A percentile compares a stretch with the other conserved stretches of the same genome.
Evolutionary conservation across 306 rosid species (phyloP).

Genomic region (Cicer cuneatum): DNA sequence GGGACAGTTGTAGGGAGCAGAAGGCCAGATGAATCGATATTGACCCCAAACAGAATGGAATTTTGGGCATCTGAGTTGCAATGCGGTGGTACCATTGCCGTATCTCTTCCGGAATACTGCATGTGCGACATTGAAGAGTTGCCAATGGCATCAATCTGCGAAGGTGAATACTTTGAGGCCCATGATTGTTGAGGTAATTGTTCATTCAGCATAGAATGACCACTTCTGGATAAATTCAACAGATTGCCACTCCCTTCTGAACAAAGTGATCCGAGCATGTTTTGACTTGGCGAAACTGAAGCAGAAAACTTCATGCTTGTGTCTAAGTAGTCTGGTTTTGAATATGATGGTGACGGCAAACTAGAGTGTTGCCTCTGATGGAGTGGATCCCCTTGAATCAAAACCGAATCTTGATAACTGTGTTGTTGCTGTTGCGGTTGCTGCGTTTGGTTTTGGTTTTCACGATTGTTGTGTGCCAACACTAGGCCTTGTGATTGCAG

Average conservation of each 20-base stretch:
- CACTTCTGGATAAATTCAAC: constrained; percentile 63
- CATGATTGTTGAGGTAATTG: constrained; percentile 73
- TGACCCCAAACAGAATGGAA: constrained; percentile 74
- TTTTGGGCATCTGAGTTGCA: constrained; percentile 65
- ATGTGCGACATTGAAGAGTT: constrained; percentile 60
- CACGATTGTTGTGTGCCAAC: constrained; percentile 57
- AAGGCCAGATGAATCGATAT: constrained; percentile 86
- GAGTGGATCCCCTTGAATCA: constrained; percentile 66
- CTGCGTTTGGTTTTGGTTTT: constrained; percentile 60
- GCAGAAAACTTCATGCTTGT: constrained; percentile 63
- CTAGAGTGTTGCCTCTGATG: constrained; percentile 71
- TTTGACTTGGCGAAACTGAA: constrained; percentile 61
- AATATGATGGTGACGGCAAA: constrained; percentile 69
- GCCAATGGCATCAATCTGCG: constrained; percentile 60
- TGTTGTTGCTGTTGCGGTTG: constrained; percentile 69
- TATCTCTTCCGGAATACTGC: constrained; percentile 66
- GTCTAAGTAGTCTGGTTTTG: constrained; percentile 65
- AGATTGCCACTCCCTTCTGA: constrained; percentile 70
- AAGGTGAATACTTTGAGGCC: constrained; percentile 58
- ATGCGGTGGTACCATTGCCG: constrained; percentile 55
- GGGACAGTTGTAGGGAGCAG: constrained; percentile 73
- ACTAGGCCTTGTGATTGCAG: constrained; percentile 64
- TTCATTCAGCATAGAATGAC: constrained; percentile 64
- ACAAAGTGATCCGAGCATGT: constrained; percentile 62
- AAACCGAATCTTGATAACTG: constrained; percentile 57